Evolutionary conservation across 1,284 basidiomycete genomes (phyloP), one percentile per base, ranked within the genome.

Genomic region (Serendipita sp.): DNA sequence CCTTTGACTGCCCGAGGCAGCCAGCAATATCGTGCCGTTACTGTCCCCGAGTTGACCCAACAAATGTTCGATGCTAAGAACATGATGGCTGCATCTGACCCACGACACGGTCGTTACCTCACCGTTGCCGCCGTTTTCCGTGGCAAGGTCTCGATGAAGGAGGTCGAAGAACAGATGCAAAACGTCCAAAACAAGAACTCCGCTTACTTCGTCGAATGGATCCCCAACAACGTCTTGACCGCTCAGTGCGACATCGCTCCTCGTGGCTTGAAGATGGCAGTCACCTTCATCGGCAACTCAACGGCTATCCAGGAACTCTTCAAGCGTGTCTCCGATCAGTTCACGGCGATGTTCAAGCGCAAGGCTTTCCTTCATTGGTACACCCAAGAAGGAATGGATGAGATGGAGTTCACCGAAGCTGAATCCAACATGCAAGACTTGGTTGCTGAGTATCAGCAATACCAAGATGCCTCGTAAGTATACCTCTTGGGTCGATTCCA

Each of bases 341-440:
- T 98, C 84, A 91, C 90, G 65, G 91, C 91, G 76, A 98, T 97
- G 95, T 97, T 96, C 86, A 89, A 93, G 66, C 83, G 94, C 74
- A 96, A 96, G 80, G 94, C 94, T 49, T 97, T 97, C 87, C 86
- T 97, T 82, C 93, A 97, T 77, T 97, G 93, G 91, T 95, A 96
- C 78, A 96, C 92, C 53, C 91, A 93, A 73, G 93, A 95, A 80
- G 93, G 94, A 75, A 96, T 96, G 94, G 93, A 96, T 76, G 94
- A 97, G 83, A 93, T 97, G 87, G 93, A 93, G 82, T 91, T 91
- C 81, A 93, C 92, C 67, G 93, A 96, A 76, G 92, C 92, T 64
- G 92, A 96, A 77, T 92, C 89, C 68, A 95, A 95, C 82, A 92
- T 95, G 88, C 90, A 93, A 74, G 91, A 93, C 79, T 79, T 94